Conservation (phyloP, 2,329 filamentous ascomycete species). For the Chaetomium sp. region DNA sequence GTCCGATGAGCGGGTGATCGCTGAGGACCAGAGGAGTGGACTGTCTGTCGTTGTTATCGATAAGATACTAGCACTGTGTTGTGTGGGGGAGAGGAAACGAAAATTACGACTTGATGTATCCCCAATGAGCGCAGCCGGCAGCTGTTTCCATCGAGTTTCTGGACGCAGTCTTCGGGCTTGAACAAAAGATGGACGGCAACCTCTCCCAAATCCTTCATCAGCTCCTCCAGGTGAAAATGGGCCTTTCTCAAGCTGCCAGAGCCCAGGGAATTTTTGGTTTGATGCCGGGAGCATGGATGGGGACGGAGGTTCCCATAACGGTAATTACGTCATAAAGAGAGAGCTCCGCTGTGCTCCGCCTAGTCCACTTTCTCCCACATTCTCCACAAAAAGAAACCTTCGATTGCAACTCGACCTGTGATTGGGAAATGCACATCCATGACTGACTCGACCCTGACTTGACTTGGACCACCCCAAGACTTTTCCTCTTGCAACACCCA, state of each 20-base stretch:
- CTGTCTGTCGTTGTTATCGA: not conserved
- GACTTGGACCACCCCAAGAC: not conserved
- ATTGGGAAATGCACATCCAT: not conserved
- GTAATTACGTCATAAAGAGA: not conserved
- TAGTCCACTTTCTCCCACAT: not conserved
- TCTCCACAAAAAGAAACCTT: not conserved
- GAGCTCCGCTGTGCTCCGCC: not conserved
- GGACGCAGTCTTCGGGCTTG: not conserved
- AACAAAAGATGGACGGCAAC: not conserved
- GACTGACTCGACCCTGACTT: not conserved
- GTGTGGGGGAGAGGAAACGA: too few species aligned
- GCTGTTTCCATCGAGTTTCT: not conserved
- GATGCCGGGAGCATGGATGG: not conserved
- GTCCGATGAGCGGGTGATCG: not conserved
- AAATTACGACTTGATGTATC: not conserved
- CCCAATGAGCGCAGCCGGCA: too few species aligned
- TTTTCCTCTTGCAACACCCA: not conserved
- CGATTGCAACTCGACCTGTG: not conserved
- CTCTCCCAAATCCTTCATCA: not conserved
- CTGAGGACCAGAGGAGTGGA: too few species aligned
- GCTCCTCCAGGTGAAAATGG: not conserved
- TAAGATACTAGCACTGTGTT: not conserved
- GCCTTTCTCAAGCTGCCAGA: not conserved
- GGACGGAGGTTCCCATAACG: not conserved
- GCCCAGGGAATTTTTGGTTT: not conserved